A percentile compares a stretch with the other conserved stretches of the same genome.
Conservation (phyloP, 495 filamentous ascomycete species). For the Ascodesmis nigricans region DNA sequence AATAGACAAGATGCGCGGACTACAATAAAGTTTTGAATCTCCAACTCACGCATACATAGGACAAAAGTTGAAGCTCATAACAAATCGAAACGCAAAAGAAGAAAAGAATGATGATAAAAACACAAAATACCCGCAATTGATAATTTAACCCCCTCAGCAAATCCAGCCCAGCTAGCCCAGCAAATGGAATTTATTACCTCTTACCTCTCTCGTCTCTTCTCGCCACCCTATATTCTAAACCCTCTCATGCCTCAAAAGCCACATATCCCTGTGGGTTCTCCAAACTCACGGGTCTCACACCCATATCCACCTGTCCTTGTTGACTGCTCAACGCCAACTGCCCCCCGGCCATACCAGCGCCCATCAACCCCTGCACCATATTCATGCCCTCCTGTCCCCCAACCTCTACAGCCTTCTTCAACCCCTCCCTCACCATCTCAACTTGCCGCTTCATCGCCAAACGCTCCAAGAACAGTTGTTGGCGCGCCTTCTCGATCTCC, state of each 20-base stretch:
- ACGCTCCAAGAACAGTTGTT: conserved; percentile 82
- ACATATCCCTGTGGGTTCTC: conserved; percentile 29
- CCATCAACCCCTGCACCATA: conserved; percentile 9
- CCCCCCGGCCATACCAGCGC: conserved; percentile 25
- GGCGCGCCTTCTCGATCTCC: conserved; percentile 72
- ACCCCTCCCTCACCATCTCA: conserved; percentile 53
- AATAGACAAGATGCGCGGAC: too few relatives aligned
- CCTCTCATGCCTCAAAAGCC: conserved; percentile 15
- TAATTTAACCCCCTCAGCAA: too few relatives aligned
- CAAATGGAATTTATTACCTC: too few relatives aligned
- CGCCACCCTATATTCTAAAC: background rate
- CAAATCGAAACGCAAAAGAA: too few relatives aligned
- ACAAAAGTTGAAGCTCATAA: too few relatives aligned
- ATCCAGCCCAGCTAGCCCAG: too few relatives aligned
- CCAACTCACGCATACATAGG: too few relatives aligned
- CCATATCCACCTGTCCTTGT: conserved; percentile 31
- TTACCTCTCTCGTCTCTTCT: too few relatives aligned
- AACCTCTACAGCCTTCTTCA: conserved; percentile 36
- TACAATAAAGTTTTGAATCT: too few relatives aligned
- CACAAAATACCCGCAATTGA: too few relatives aligned
- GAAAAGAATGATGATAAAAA: too few relatives aligned
- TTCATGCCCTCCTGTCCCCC: conserved; percentile 26
- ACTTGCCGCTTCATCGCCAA: conserved; percentile 75
- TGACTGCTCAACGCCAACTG: conserved; percentile 33
- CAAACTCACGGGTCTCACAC: conserved; percentile 42